Evolutionary conservation across 2,329 filamentous ascomycete genomes (phyloP), one percentile per base, ranked within the genome.

Genomic region (Cladosporium sp.): DNA sequence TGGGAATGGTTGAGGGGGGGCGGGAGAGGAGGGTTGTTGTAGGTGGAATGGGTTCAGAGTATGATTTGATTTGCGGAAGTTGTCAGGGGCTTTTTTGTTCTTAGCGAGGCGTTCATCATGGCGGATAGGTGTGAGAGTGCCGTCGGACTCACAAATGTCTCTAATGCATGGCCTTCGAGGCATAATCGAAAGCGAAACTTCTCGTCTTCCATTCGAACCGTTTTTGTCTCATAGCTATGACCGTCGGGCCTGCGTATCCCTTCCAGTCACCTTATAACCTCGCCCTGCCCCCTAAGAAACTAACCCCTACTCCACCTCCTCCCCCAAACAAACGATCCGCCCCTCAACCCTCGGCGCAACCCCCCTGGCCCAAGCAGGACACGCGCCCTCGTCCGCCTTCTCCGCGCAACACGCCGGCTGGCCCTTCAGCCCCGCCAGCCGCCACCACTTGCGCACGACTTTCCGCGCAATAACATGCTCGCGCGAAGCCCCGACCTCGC

Each of bases 321-420:
- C n/a, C 2, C 51, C 43, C 51, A 53, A 43, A 48, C 42, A 43
- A 9, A 14, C 43, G 28, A 95, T 95, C 44, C 89, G 79, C 1
- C 88, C 89, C 66, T 95, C 89, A 8, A 92, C 56, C 53, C 79
- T 78, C 1, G 90, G 90, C 52, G 85, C 82, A 67, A 95, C 91
- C 1, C 87, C 85, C 57, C 80, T 82, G 8, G 88, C 92, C 89
- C 89, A 95, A 46, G 83, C 78, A 55, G 83, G 82, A 0, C 73
- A 77, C 46, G 82, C 75, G n/a, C 4, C n/a, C 34, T 35, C 10
- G 10, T n/a, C 34, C 10, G 34, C n/a, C 35, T 1, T 40, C 53
- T 77, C 75, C 54, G 87, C 77, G 13, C 79, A 76, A 51, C 73
- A 66, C 5, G 63, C 66, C 9, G 74, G 67, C 35, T 68, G 61